Evolutionary conservation across 257 asterid genomes (phyloP), one percentile per base, ranked within the genome.

Genomic region (Galeopsis tetrahit): DNA sequence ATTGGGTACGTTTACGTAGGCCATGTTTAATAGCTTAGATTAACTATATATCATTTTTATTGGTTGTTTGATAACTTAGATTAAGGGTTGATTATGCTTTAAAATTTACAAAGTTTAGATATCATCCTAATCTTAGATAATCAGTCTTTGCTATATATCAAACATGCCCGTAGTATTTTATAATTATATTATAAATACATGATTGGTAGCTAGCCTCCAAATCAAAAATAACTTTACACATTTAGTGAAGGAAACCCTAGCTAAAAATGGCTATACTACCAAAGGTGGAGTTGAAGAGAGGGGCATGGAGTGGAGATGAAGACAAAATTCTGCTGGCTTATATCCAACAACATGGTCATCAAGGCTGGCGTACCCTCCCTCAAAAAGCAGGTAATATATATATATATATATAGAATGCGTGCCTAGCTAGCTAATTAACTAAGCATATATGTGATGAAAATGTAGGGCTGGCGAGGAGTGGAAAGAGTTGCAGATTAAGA

Each of bases 251-350:
- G 5, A 62, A 62, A 66, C 46, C 56, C 28, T 21, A 21, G 28
- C 73, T 44, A 57, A 15, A 56, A 57, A 81, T 81, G 85, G 75
- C 61, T 39, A 60, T 7, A 44, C 15, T 17, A 6, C 14, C 0
- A 2, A 75, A 80, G 21, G 63, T 48, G 66, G 89, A 76, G 76
- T 33, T 85, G 63, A 85, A 80, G 79, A 85, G 82, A 71, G 89
- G 89, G 68, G 87, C 89, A 4, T 85, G 89, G 89, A 82, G 81
- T 36, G 63, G 82, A 63, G 87, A 85, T 3, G 89, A 85, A 73
- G 89, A 85, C 66, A 82, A 85, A 6, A 80, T 80, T 66, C 81
- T 85, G 3, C 32, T 85, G 2, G 72, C 79, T 33, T 82, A 72
- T 31, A 75, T 82, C 17, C 63, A 75, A 56, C 59, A 82, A 40